Conservation (phyloP, 345 rosid genomes). For the Hibiscus trionum region DNA sequence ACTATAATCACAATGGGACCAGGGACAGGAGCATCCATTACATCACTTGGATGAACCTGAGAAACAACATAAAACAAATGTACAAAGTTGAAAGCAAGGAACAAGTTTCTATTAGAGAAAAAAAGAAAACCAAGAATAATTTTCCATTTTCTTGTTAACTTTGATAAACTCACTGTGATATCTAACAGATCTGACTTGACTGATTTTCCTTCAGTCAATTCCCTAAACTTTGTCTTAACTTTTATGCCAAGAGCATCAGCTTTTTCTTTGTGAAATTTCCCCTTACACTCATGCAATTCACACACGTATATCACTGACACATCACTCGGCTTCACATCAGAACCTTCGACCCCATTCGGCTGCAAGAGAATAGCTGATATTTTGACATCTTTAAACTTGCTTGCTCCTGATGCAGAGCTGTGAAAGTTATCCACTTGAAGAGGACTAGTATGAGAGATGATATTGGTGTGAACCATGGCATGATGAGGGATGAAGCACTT, state of each 20-base stretch:
- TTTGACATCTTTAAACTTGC: slow-evolving; percentile 42
- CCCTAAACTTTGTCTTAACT: slow-evolving; percentile 72
- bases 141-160: neutral
- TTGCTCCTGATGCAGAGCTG: slow-evolving; percentile 31
- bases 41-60: slow-evolving; percentile 92
- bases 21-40: slow-evolving; percentile 83
- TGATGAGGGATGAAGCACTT: slow-evolving; percentile 85
- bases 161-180: slow-evolving; percentile 47
- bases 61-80: neutral
- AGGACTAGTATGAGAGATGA: slow-evolving; percentile 16
- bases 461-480: slow-evolving; percentile 81
- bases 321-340: slow-evolving; percentile 43
- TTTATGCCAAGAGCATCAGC: slow-evolving; percentile 73
- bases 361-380: slow-evolving; percentile 66
- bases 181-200: slow-evolving; percentile 64
- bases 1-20: slow-evolving; percentile 84
- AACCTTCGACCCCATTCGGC: slow-evolving; percentile 23
- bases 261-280: slow-evolving; percentile 70
- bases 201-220: slow-evolving; percentile 58
- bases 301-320: slow-evolving; percentile 75
- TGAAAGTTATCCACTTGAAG: slow-evolving; percentile 9
- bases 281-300: slow-evolving; percentile 76
- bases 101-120: neutral
- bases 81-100: neutral
- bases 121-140: neutral